phyloP scores from a whole-genome alignment of 257 asterid species.

The Cordia subcordata region DNA sequence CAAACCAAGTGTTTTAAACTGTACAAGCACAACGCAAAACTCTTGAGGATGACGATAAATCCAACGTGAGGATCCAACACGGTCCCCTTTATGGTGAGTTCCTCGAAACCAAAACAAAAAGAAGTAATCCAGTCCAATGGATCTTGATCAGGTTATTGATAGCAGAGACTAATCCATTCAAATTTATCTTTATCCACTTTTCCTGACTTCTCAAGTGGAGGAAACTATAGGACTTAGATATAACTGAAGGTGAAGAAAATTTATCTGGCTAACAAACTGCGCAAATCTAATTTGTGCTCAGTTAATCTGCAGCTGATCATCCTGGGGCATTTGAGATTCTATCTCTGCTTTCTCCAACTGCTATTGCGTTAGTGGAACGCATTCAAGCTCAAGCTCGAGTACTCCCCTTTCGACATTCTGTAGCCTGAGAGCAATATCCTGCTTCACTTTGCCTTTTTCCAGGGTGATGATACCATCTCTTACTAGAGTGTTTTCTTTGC shows the following conservation, averaged over 20 bases:
- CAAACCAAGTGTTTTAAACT: not conserved
- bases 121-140: not conserved
- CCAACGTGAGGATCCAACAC: no score
- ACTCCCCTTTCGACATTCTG: constrained; percentile 81
- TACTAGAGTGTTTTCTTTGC: constrained; percentile 49
- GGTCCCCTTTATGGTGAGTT: no score
- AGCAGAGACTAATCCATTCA: no score
- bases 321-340: not conserved
- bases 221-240: no score
- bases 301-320: not conserved
- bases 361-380: constrained; percentile 84
- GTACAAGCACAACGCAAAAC: not conserved
- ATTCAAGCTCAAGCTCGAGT: constrained; percentile 84
- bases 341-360: not conserved
- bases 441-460: constrained; percentile 66
- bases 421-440: constrained; percentile 61
- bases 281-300: no score
- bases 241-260: not conserved
- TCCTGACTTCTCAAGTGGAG: no score
- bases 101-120: no score
- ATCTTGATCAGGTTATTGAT: not conserved
- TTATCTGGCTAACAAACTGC: not conserved
- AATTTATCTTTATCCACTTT: no score
- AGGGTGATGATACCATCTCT: constrained; percentile 48
- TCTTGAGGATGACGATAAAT: no score